Percentiles rank a stretch among this genome's conserved stretches.
Conservation (phyloP, 2,329 filamentous ascomycete species). For the Periconia sp. region DNA sequence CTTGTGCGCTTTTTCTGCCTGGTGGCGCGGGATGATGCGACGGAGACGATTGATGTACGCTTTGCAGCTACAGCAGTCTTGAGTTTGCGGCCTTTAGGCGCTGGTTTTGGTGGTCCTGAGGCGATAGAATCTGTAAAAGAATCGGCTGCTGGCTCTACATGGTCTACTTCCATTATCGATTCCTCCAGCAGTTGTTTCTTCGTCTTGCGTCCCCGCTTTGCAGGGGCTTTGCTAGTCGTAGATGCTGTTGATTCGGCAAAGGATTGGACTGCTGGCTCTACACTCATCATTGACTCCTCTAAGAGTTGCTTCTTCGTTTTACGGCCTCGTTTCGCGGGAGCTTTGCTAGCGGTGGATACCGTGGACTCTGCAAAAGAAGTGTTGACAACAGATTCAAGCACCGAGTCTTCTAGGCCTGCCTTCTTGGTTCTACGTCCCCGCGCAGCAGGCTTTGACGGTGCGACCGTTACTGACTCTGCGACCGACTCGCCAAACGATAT, state of each 20-base stretch:
- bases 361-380: conserved; percentile 2
- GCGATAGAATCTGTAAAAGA: conserved; percentile 1
- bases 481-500: conserved; percentile 1
- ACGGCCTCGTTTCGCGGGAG: not conserved
- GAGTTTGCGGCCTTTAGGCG: conserved; percentile 3
- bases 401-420: not conserved
- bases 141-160: not conserved
- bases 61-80: conserved; percentile 2
- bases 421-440: conserved; percentile 6
- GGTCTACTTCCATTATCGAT: not conserved
- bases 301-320: conserved; percentile 1
- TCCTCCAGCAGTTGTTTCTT: not conserved
- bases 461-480: conserved; percentile 2
- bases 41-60: conserved; percentile 6
- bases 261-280: not conserved
- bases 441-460: conserved; percentile 4
- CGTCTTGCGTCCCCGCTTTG: conserved; percentile 1
- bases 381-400: not conserved
- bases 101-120: conserved; percentile 1
- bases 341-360: conserved; percentile 1
- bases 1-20: conserved; percentile 23
- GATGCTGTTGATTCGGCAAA: conserved; percentile 3
- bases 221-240: not conserved
- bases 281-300: not conserved
- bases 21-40: conserved; percentile 7